These are phyloP conservation scores for Melampsora larici-populina DNA, from an alignment of 1,284 basidiomycete genomes.

Conservation along the genomic window DNA sequence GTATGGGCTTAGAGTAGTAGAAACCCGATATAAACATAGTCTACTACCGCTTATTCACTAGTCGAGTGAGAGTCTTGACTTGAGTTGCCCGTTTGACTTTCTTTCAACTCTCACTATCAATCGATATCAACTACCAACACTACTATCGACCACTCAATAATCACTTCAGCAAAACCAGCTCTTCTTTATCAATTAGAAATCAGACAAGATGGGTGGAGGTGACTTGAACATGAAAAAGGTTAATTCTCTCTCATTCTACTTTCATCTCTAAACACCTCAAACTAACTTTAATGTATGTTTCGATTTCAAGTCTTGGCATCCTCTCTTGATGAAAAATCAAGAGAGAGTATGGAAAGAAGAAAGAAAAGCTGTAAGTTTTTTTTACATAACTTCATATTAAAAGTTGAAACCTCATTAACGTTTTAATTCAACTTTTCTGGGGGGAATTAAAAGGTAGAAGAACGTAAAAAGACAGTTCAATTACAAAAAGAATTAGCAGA, in stretches of 20 bases:
- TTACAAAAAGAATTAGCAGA: slow-evolving; percentile 95
- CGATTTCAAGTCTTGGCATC: slow-evolving; percentile 69
- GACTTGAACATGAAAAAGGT: slow-evolving; percentile 44
- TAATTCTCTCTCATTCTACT: neutral
- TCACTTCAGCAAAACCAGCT: neutral
- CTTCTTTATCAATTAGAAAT: neutral
- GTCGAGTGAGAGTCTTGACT: neutral
- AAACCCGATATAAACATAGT: too few relatives aligned
- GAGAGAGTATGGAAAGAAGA: slow-evolving; percentile 99
- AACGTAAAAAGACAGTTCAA: slow-evolving; percentile 96
- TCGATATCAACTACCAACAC: neutral
- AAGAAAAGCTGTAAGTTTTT: slow-evolving; percentile 67
- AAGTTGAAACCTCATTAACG: too few relatives aligned
- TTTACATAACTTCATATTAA: neutral
- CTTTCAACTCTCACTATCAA: neutral
- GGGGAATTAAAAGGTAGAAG: slow-evolving; percentile 67
- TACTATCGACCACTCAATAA: neutral
- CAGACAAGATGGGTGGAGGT: slow-evolving; percentile 33
- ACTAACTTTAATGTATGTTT: neutral
- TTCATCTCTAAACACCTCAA: too few relatives aligned
- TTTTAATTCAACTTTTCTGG: too few relatives aligned
- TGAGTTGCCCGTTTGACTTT: too few relatives aligned
- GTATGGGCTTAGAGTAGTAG: too few relatives aligned
- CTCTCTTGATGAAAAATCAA: slow-evolving; percentile 96
- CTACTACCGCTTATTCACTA: neutral